A percentile compares a stretch with the other conserved stretches of the same genome.
Conservation (phyloP, 257 asterid genomes). For the Ajuga chamaepitys region DNA sequence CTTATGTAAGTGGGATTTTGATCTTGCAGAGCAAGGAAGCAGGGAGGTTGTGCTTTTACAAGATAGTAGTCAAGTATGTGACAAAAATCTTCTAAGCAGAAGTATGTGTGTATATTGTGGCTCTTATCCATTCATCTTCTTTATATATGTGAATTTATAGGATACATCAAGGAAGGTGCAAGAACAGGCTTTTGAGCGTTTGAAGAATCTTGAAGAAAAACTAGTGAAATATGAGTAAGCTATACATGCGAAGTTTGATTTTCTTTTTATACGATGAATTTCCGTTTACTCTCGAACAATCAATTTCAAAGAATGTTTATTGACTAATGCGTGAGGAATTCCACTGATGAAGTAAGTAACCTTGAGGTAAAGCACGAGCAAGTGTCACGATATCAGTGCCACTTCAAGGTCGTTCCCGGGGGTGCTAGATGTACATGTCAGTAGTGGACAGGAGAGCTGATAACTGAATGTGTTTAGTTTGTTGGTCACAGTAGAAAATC, state of each 20-base stretch:
- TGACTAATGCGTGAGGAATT: too few relatives aligned
- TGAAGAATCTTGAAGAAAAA: constrained; percentile 71
- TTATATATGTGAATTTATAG: constrained; percentile 21
- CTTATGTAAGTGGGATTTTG: neutral
- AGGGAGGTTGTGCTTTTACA: constrained; percentile 30
- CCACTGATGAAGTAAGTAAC: too few relatives aligned
- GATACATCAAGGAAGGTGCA: constrained; percentile 42
- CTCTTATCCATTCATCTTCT: neutral
- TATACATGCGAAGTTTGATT: neutral
- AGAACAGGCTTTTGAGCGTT: constrained; percentile 44
- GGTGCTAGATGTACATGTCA: too few relatives aligned
- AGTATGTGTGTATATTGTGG: neutral
- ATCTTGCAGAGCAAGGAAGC: constrained; percentile 48
- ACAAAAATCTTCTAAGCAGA: neutral
- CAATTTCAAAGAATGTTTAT: neutral
- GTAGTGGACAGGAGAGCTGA: neutral
- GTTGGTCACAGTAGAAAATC: neutral
- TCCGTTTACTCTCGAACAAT: neutral
- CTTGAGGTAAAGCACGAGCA: too few relatives aligned
- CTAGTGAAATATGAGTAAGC: constrained; percentile 49
- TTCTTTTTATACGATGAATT: neutral
- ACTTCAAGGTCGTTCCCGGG: too few relatives aligned
- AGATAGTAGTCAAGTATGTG: constrained; percentile 48
- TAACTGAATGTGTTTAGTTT: neutral
- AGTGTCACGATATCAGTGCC: too few relatives aligned